phyloP scores from a whole-genome alignment of 352 stramenopile species.

The Globisporangium nodosum region DNA sequence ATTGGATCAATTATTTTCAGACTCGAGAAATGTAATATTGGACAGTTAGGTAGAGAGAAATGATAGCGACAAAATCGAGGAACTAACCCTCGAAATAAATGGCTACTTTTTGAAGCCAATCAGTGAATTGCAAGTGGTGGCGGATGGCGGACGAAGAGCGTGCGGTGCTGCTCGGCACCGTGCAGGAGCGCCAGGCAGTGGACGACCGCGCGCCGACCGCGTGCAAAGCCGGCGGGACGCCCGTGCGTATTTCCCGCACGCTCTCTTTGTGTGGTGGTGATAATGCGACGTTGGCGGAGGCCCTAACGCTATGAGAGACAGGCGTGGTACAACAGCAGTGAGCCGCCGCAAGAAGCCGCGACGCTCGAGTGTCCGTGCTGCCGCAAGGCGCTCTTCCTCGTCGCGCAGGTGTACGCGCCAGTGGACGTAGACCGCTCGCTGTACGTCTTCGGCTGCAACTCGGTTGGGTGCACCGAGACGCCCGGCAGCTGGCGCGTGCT shows the following conservation, averaged over 20 bases:
- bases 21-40: not conserved
- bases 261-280: not conserved
- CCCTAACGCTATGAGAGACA: conserved; percentile 9
- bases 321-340: conserved; percentile 41
- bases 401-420: conserved; percentile 75
- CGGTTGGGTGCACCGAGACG: conserved; percentile 53
- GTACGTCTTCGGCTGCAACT: conserved; percentile 86
- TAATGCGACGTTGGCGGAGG: not conserved
- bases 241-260: conserved; percentile 28
- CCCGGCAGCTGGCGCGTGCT: conserved; percentile 70
- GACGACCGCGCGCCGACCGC: conserved; percentile 60
- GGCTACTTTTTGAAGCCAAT: not conserved
- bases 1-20: not conserved
- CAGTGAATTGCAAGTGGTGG: not conserved
- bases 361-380: conserved; percentile 58
- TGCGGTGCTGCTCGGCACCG: conserved; percentile 59
- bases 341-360: conserved; percentile 29
- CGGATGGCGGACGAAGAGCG: conserved; percentile 36
- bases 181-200: conserved; percentile 61
- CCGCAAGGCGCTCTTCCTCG: conserved; percentile 48
- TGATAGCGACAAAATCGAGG: not conserved
- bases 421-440: conserved; percentile 67
- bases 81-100: not conserved
- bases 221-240: conserved; percentile 75
- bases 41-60: not conserved